Conservation (phyloP, 2,329 filamentous ascomycete species). For the Colletotrichum sp. region DNA sequence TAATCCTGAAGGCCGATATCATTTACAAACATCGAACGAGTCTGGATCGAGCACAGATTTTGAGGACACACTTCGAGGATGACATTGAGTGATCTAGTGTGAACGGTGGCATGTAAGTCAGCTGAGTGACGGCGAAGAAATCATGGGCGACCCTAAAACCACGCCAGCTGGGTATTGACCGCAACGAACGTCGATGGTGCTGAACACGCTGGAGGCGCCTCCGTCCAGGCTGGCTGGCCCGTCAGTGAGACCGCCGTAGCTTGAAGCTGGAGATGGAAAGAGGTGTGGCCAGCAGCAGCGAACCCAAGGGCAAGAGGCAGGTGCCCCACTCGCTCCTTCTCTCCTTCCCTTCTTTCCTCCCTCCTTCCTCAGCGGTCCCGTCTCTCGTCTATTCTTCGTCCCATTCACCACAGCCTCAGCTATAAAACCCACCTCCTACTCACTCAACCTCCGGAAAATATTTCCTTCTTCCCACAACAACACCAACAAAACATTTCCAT, state of each 20-base stretch:
- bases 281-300: background rate
- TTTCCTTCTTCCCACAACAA: background rate
- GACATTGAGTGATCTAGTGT: background rate
- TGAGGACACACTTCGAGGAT: background rate
- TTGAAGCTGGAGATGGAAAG: background rate
- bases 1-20: no score
- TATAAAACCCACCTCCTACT: background rate
- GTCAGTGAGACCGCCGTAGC: background rate
- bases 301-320: background rate
- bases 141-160: background rate
- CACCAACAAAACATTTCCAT: background rate
- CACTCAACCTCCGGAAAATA: background rate
- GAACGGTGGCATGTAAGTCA: background rate
- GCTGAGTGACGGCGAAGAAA: background rate
- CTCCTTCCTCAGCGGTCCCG: background rate
- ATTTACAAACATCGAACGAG: no score
- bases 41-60: no score
- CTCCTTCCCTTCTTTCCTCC: background rate
- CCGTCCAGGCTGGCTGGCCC: background rate
- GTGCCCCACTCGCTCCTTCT: background rate
- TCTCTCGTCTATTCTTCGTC: background rate
- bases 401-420: background rate
- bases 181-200: background rate
- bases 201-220: background rate
- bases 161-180: background rate